Conservation (phyloP, 1,139 yeast genomes). For the Taphrina flavorubra region DNA sequence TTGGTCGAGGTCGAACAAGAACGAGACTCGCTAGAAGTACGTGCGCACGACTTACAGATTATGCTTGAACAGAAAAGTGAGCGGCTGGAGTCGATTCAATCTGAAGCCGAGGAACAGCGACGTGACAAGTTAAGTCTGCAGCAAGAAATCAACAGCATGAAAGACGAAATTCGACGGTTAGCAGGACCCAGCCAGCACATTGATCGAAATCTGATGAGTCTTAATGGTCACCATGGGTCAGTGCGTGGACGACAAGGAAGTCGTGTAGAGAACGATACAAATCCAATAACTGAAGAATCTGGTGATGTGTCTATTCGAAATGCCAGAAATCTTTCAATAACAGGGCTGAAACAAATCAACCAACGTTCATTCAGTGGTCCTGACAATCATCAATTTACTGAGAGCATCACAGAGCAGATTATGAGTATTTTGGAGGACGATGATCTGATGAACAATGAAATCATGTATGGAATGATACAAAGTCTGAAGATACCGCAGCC, state of each 20-base stretch:
- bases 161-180: conserved; percentile 19
- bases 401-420: conserved; percentile 52
- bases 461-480: conserved; percentile 83
- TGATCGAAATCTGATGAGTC: neutral
- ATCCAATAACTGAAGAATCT: neutral
- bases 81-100: conserved; percentile 4
- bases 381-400: conserved; percentile 35
- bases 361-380: conserved; percentile 15
- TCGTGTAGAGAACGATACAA: neutral
- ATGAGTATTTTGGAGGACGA: conserved; percentile 70
- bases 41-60: neutral
- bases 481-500: conserved; percentile 89
- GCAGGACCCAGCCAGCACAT: conserved; percentile 6
- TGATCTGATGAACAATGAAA: conserved; percentile 77
- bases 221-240: neutral
- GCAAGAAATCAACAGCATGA: conserved; percentile 29
- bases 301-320: neutral
- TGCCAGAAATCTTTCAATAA: neutral
- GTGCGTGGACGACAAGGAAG: conserved; percentile 3
- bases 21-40: neutral
- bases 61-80: neutral
- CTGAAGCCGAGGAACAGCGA: conserved; percentile 20
- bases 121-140: conserved; percentile 15
- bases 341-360: conserved; percentile 1
- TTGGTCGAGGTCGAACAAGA: neutral